These are phyloP conservation scores for Auriscalpium vulgare DNA, from an alignment of 768 basidiomycete genomes.

Conservation along the genomic window DNA sequence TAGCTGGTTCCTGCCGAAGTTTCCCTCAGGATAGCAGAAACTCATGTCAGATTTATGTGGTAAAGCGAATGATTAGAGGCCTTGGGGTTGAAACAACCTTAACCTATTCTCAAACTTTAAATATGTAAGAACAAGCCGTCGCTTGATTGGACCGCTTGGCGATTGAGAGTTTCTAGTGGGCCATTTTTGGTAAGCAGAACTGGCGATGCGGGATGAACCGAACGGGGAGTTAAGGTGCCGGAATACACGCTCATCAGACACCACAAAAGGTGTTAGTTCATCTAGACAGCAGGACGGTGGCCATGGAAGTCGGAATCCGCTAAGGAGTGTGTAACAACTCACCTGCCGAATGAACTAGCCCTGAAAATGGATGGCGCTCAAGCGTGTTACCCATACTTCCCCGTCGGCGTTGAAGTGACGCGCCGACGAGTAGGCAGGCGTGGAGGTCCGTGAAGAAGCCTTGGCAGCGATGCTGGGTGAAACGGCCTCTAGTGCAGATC, in stretches of 20 bases:
- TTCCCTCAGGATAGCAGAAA: constrained; percentile 72
- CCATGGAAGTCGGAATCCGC: constrained; percentile 64
- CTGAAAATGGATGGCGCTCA: constrained; percentile 37
- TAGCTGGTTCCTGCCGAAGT: constrained; percentile 91
- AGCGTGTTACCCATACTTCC: constrained; percentile 48
- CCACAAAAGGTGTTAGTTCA: constrained; percentile 82
- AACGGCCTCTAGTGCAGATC: constrained; percentile 36
- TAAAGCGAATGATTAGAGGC: constrained; percentile 41
- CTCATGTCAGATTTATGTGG: constrained; percentile 50
- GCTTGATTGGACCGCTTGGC: too few relatives aligned
- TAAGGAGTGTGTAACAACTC: constrained; percentile 57
- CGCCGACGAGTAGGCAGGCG: constrained; percentile 70
- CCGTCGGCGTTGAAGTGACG: constrained; percentile 66
- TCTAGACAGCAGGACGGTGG: constrained; percentile 84
- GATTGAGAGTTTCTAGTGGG: too few relatives aligned
- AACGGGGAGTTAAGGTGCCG: constrained; percentile 73
- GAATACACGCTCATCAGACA: constrained; percentile 79
- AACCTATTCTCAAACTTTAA: too few relatives aligned
- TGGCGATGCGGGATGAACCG: constrained; percentile 67
- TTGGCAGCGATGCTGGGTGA: constrained; percentile 63
- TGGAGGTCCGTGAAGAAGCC: constrained; percentile 75
- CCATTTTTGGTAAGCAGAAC: constrained; percentile 60
- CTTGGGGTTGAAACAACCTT: too few relatives aligned
- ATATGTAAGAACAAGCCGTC: too few relatives aligned
- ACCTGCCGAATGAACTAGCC: constrained; percentile 31